These are phyloP conservation scores for Chrysoporthe deuterocubensis DNA, from an alignment of 2,329 filamentous ascomycete species.

Conservation along the genomic window DNA sequence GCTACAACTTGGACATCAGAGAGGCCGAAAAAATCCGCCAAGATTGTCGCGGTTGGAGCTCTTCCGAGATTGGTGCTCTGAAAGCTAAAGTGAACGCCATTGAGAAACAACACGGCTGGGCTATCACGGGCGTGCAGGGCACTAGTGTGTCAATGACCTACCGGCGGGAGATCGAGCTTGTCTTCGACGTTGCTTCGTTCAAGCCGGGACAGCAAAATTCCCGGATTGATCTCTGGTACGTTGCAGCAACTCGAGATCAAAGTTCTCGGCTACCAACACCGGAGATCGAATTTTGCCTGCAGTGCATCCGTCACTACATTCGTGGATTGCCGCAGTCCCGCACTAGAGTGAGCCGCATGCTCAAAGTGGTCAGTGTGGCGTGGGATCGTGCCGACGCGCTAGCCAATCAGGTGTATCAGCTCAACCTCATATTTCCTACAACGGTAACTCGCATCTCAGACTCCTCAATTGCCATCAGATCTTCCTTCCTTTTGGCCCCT, in stretches of 20 bases:
- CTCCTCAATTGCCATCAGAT: conserved; percentile 64
- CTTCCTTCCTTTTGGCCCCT: conserved; percentile 64
- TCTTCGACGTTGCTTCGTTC: conserved; percentile 71
- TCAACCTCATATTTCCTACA: conserved; percentile 69
- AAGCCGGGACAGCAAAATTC: conserved; percentile 49
- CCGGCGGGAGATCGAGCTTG: conserved; percentile 71
- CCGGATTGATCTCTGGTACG: conserved; percentile 71
- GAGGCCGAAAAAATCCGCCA: conserved; percentile 84
- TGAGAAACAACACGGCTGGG: conserved; percentile 72
- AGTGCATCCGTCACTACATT: conserved; percentile 71
- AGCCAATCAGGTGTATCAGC: conserved; percentile 61
- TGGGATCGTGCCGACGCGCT: conserved; percentile 70
- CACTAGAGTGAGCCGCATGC: conserved; percentile 60
- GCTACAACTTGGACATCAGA: conserved; percentile 74
- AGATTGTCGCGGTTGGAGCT: conserved; percentile 87
- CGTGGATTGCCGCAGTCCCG: conserved; percentile 63
- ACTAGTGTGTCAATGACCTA: conserved; percentile 75
- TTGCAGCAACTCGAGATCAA: conserved; percentile 61
- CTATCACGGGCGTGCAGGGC: conserved; percentile 66
- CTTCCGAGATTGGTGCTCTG: conserved; percentile 76
- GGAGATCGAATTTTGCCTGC: conserved; percentile 76
- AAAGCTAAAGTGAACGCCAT: conserved; percentile 71
- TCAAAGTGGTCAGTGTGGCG: conserved; percentile 61
- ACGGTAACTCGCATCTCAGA: conserved; percentile 67
- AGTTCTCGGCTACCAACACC: conserved; percentile 60